These are phyloP conservation scores for Trichoderma aggressivum DNA, from an alignment of 2,329 filamentous ascomycete species.

Conservation along the genomic window DNA sequence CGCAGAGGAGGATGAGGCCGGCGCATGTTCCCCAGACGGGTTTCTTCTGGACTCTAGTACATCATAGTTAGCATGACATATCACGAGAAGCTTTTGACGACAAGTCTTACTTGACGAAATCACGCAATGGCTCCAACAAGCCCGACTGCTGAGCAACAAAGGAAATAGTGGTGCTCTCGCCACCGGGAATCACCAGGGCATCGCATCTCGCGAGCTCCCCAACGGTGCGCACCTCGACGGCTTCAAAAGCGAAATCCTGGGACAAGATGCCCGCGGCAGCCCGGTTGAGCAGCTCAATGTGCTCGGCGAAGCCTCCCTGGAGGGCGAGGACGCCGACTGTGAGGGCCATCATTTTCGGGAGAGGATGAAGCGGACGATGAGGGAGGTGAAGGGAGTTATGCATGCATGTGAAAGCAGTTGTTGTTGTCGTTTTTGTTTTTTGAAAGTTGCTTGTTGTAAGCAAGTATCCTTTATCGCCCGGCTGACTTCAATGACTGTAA, in stretches of 20 bases:
- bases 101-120: slow-evolving; percentile 79
- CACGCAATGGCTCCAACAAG: slow-evolving; percentile 75
- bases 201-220: slow-evolving; percentile 70
- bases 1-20: slow-evolving; percentile 84
- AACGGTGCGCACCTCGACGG: slow-evolving; percentile 77
- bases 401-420: background rate
- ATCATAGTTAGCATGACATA: background rate
- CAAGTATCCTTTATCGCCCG: background rate
- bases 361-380: background rate
- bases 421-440: background rate
- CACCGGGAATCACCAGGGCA: slow-evolving; percentile 85
- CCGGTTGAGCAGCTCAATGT: slow-evolving; percentile 69
- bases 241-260: slow-evolving; percentile 46
- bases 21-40: slow-evolving; percentile 97
- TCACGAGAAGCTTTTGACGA: slow-evolving; percentile 19
- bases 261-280: slow-evolving; percentile 60
- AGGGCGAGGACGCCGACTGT: slow-evolving; percentile 67
- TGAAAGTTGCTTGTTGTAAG: background rate
- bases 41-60: slow-evolving; percentile 64
- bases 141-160: slow-evolving; percentile 79
- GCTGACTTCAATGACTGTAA: background rate
- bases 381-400: slow-evolving; percentile 12
- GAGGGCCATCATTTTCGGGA: slow-evolving; percentile 30
- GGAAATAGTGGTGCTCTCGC: slow-evolving; percentile 91
- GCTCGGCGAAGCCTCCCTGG: slow-evolving; percentile 90